Evolutionary conservation across 2,329 filamentous ascomycete genomes (phyloP).

Genomic region (Orbilia oligospora): DNA sequence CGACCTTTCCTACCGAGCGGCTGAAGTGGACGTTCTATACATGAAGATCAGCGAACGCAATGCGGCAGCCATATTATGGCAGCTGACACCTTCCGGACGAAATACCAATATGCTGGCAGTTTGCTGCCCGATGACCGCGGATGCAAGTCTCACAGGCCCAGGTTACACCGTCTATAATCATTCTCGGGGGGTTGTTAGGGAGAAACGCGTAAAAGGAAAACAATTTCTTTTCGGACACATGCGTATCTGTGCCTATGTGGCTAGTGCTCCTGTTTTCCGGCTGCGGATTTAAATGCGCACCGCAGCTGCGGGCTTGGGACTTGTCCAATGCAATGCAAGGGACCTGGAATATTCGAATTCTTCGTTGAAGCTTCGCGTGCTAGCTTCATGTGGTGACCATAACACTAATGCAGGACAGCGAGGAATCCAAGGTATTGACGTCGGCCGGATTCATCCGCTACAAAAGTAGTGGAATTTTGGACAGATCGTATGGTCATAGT

Average conservation of each 20-base stretch:
- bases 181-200: neutral
- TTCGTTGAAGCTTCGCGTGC: no score
- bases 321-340: no score
- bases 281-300: neutral
- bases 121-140: neutral
- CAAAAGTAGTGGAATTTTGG: no score
- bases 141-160: conserved; percentile 1
- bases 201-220: neutral
- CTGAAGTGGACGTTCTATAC: neutral
- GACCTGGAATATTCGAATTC: no score
- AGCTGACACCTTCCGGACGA: neutral
- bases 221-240: neutral
- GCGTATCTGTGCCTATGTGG: neutral
- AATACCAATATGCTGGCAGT: neutral
- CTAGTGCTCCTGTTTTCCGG: neutral
- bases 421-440: no score
- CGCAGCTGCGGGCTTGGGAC: neutral
- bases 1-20: neutral
- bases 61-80: neutral
- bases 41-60: neutral
- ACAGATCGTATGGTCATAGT: no score
- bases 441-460: no score
- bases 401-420: no score
- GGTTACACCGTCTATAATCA: neutral
- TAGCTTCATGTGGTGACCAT: no score